Conservation (phyloP, 1,284 basidiomycete species). For the Apiotrichum gracile region DNA sequence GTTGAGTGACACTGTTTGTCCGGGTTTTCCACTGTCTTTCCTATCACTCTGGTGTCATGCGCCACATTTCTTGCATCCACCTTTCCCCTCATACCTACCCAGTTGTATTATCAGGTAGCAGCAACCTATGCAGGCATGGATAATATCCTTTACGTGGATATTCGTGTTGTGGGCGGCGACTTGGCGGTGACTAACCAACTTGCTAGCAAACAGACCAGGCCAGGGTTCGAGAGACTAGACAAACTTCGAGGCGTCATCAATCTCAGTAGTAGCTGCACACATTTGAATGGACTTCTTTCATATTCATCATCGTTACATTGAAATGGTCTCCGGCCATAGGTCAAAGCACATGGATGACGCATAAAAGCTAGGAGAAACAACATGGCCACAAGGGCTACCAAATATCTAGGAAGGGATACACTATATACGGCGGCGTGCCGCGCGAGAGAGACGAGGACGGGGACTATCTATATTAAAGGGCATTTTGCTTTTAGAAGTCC, state of each 20-base stretch:
- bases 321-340: background rate
- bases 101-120: slow-evolving; percentile 3
- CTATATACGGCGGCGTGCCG: background rate
- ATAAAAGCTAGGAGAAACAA: background rate
- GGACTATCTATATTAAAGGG: background rate
- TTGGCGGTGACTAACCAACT: too few relatives aligned
- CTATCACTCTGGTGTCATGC: too few relatives aligned
- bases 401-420: slow-evolving; percentile 6
- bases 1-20: slow-evolving; percentile 1
- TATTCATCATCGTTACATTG: background rate
- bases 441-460: background rate
- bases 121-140: background rate
- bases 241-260: too few relatives aligned
- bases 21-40: too few relatives aligned
- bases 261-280: too few relatives aligned
- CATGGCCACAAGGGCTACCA: background rate
- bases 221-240: too few relatives aligned
- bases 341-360: background rate
- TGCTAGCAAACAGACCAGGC: too few relatives aligned
- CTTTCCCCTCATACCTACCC: too few relatives aligned
- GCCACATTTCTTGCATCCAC: too few relatives aligned
- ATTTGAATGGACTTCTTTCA: too few relatives aligned
- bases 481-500: slow-evolving; percentile 48
- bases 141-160: background rate
- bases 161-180: too few relatives aligned